phyloP scores from a whole-genome alignment of 192 early-diverging fungal species.

The Gigaspora rosea region DNA sequence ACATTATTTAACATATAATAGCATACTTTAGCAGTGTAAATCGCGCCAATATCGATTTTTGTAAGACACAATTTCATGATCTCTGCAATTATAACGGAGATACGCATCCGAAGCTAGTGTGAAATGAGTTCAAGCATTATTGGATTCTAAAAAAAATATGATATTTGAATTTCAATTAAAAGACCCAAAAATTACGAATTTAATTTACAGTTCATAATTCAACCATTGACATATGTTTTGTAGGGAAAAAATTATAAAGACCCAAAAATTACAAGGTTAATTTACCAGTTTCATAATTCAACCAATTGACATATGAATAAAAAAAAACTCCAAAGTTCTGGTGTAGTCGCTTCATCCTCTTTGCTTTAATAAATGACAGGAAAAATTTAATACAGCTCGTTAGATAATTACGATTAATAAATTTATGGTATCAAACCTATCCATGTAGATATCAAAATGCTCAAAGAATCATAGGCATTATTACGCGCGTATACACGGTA shows the following conservation, averaged over 20 bases:
- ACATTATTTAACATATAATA: neutral
- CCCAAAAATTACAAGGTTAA: neutral
- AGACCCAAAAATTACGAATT: neutral
- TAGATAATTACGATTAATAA: too few relatives aligned
- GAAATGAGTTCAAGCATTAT: conserved; percentile 90
- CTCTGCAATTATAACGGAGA: conserved; percentile 85
- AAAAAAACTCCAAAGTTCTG: conserved; percentile 63
- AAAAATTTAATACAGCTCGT: too few relatives aligned
- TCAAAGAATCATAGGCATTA: too few relatives aligned
- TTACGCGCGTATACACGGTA: too few relatives aligned
- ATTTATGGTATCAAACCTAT: too few relatives aligned
- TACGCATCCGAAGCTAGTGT: conserved; percentile 78
- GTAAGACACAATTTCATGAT: conserved; percentile 74
- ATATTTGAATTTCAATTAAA: neutral
- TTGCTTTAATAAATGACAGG: neutral
- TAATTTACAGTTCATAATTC: conserved; percentile 62
- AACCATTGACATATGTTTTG: conserved; percentile 84
- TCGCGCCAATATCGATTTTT: conserved; percentile 97
- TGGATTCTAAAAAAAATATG: conserved; percentile 45
- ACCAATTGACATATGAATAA: conserved; percentile 88
- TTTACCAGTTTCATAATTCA: conserved; percentile 74
- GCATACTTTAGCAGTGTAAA: conserved; percentile 77
- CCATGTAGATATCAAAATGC: too few relatives aligned
- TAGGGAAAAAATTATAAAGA: conserved; percentile 17
- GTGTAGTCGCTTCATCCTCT: neutral